Percentiles rank a stretch among this genome's conserved stretches.
phyloP scores from a whole-genome alignment of 2,329 filamentous ascomycete genomes.

The Coniella vitis region DNA sequence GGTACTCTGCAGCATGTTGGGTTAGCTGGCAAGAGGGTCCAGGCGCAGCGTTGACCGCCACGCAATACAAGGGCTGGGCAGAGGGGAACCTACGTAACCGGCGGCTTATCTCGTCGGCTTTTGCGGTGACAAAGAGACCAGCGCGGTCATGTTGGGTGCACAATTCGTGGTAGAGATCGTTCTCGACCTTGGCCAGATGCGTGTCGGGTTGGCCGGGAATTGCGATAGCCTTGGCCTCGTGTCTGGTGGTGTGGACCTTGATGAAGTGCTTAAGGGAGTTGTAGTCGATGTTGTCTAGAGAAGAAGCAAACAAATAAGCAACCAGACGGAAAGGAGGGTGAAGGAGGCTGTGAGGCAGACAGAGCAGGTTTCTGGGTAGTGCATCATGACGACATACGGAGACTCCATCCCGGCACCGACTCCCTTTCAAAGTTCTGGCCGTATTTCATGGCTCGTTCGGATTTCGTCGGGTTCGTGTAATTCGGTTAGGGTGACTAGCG shows the following conservation, averaged over 20 bases:
- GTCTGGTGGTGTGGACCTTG: slow-evolving; percentile 68
- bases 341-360: slow-evolving; percentile 6
- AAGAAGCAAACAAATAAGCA: neutral
- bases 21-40: neutral
- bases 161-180: slow-evolving; percentile 65
- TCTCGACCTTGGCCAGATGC: slow-evolving; percentile 57
- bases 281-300: slow-evolving; percentile 77
- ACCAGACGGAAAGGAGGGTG: neutral
- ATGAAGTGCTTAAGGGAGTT: slow-evolving; percentile 80
- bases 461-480: neutral
- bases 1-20: slow-evolving; percentile 33
- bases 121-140: slow-evolving; percentile 71
- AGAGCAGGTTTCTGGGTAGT: neutral
- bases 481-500: neutral
- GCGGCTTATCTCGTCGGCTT: slow-evolving; percentile 68
- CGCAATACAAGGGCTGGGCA: neutral
- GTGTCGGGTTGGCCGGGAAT: slow-evolving; percentile 66
- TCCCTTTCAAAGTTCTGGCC: slow-evolving; percentile 65
- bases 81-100: slow-evolving; percentile 53
- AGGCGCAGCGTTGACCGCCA: neutral
- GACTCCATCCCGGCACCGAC: slow-evolving; percentile 76
- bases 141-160: slow-evolving; percentile 69
- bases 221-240: slow-evolving; percentile 61
- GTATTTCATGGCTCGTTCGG: slow-evolving; percentile 58
- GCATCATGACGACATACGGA: slow-evolving; percentile 45